Base-by-base conservation (phyloP, 1,284 basidiomycete species). In the Exobasidium rhododendri region DNA sequence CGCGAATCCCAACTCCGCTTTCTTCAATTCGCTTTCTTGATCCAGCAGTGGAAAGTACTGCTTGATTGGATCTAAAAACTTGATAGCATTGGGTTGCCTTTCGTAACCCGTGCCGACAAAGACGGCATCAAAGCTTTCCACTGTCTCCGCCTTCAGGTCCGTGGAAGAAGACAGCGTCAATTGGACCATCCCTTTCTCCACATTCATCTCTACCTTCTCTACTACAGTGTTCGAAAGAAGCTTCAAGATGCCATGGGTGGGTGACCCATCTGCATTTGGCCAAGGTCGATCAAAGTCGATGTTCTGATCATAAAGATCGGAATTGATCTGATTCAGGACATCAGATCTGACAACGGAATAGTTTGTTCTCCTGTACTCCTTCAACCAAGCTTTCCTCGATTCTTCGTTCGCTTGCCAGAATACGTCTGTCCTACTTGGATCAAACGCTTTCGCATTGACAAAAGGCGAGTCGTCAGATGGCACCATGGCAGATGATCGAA, bases 381-480 rank as follows among this genome's bases (percentile, higher is more conserved):
- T 60, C 4, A 70, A 60, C 74, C 75, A 75, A 29, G 62, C 65
- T 24, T 62, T 60, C 29, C 77, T 73, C 35, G 73, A 65, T 35
- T 58, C 55, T 46, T 66, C 67, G 35, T 51, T 61, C 7, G 69
- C 68, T 45, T 64, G 55, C 75, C 76, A 79, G 65, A 78, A 79
- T 52, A 69, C 67, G 56, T 74, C 69, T 29, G 75, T 75, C n/a
- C 74, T 63, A 26, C 71, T 67, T 0, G 77, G 77, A 35, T 79
- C 77, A 61, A 79, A 79, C 2, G 77, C 77, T 28, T 68, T 73
- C 29, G 71, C 67, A 60, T 79, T 79, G 62, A 79, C 65, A 45
- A 79, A 78, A 5, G 73, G 66, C 26, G 74, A 75, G 55, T 78
- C 76, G 64, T 79, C 77, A 4, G 71, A 74, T 1, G 77, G 77